Conservation (phyloP, 495 filamentous ascomycete genomes). For the Neurospora africana region DNA sequence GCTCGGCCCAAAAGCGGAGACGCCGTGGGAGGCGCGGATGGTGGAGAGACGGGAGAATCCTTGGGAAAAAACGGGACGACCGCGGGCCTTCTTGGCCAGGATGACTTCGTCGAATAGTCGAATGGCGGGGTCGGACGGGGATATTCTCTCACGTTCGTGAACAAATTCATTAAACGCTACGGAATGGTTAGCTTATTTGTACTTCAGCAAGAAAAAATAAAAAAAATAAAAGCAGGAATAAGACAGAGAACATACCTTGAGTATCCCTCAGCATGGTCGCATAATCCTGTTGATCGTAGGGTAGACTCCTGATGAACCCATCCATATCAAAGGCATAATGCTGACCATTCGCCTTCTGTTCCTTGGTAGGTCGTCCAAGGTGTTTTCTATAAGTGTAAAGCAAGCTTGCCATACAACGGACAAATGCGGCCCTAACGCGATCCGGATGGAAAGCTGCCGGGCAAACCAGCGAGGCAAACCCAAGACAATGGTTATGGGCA, state of each 20-base stretch:
- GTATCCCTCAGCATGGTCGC: constrained; percentile 80
- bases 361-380: constrained; percentile 59
- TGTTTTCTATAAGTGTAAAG: constrained; percentile 93
- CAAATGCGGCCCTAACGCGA: constrained; percentile 84
- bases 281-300: constrained; percentile 84
- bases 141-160: constrained; percentile 69
- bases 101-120: constrained; percentile 94
- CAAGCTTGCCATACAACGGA: constrained; percentile 85
- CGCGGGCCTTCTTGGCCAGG: constrained; percentile 84
- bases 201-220: constrained; percentile 9
- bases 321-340: constrained; percentile 93
- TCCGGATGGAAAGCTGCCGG: constrained; percentile 83
- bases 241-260: constrained; percentile 51
- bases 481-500: constrained; percentile 73
- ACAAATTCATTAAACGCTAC: constrained; percentile 93
- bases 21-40: constrained; percentile 33
- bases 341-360: constrained; percentile 78
- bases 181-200: neutral
- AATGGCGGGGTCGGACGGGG: constrained; percentile 50
- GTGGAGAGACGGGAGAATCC: constrained; percentile 45
- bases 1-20: constrained; percentile 22
- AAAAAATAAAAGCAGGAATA: neutral
- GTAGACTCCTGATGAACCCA: constrained; percentile 80
- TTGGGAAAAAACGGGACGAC: constrained; percentile 41
- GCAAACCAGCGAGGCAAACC: constrained; percentile 75